These are phyloP conservation scores for Penicillium sumatraense DNA, from an alignment of 2,329 filamentous ascomycete genomes.

Conservation along the genomic window DNA sequence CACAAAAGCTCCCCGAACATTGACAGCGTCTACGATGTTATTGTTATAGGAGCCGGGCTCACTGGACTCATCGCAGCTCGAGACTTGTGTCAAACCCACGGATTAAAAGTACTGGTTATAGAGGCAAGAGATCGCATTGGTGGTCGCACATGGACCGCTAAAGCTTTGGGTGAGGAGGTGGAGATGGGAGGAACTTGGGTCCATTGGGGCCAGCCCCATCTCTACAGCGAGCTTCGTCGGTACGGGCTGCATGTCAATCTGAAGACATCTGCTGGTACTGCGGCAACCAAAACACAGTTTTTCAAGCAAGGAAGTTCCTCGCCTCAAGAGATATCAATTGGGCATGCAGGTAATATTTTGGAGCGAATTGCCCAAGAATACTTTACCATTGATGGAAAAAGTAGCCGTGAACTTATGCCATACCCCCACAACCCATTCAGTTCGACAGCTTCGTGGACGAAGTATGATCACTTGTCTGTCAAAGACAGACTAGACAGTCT, in stretches of 20 bases:
- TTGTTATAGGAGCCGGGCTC: slow-evolving; percentile 40
- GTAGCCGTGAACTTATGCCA: slow-evolving; percentile 39
- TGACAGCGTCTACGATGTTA: background rate
- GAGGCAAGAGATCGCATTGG: slow-evolving; percentile 50
- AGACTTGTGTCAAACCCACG: slow-evolving; percentile 26
- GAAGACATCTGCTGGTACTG: slow-evolving; percentile 21
- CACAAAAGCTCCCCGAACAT: background rate
- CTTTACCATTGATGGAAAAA: slow-evolving; percentile 36
- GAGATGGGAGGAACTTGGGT: slow-evolving; percentile 53
- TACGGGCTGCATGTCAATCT: slow-evolving; percentile 27
- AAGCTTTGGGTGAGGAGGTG: slow-evolving; percentile 37
- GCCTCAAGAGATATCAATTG: background rate
- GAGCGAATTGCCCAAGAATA: slow-evolving; percentile 28
- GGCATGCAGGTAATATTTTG: background rate
- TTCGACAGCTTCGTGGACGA: slow-evolving; percentile 31
- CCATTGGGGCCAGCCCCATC: slow-evolving; percentile 38
- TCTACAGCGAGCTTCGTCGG: slow-evolving; percentile 34
- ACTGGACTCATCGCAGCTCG: slow-evolving; percentile 38
- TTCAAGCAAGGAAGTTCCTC: background rate
- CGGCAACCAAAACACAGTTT: slow-evolving; percentile 1
- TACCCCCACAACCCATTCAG: slow-evolving; percentile 41
- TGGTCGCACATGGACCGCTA: slow-evolving; percentile 47
- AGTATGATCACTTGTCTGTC: slow-evolving; percentile 34
- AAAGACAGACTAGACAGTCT: slow-evolving; percentile 36
- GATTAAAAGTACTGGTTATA: slow-evolving; percentile 33